A percentile compares a stretch with the other conserved stretches of the same genome.
Evolutionary conservation across 2,329 filamentous ascomycete species (phyloP).

Genomic region (Hortaea sp.): DNA sequence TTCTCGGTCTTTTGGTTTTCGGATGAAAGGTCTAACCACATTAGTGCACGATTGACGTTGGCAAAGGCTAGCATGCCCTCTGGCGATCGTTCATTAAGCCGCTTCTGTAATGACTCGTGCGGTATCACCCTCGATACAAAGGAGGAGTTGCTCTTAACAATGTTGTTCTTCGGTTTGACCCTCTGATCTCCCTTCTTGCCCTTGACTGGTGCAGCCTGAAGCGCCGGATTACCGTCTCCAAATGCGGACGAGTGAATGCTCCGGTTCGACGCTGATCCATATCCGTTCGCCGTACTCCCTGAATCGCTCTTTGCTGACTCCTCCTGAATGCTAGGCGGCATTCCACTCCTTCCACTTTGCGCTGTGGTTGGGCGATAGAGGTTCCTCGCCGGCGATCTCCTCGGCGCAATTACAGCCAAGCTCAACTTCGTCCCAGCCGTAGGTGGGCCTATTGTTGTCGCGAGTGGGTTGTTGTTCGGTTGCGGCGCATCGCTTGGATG

Average conservation of each 20-base stretch:
- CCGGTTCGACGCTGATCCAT: constrained; percentile 23
- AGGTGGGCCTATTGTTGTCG: constrained; percentile 74
- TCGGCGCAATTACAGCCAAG: constrained; percentile 58
- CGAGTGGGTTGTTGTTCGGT: constrained; percentile 80
- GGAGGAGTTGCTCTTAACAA: constrained; percentile 96
- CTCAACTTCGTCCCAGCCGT: constrained; percentile 78
- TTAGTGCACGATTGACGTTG: constrained; percentile 89
- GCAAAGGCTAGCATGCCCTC: constrained; percentile 85
- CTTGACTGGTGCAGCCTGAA: constrained; percentile 57
- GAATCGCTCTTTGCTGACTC: constrained; percentile 34
- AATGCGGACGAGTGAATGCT: constrained; percentile 50
- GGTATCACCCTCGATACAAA: constrained; percentile 96
- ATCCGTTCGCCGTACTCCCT: constrained; percentile 34
- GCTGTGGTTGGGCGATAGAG: constrained; percentile 32
- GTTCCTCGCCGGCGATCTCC: constrained; percentile 32
- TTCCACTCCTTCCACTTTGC: constrained; percentile 24
- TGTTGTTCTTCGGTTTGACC: constrained; percentile 94
- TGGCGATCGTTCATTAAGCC: constrained; percentile 63
- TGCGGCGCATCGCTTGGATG: constrained; percentile 89
- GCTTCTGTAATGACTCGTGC: constrained; percentile 70
- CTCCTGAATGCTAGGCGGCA: constrained; percentile 39
- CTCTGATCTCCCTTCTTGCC: constrained; percentile 57
- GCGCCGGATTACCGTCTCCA: constrained; percentile 72
- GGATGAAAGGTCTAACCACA: constrained; percentile 87
- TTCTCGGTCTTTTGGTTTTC: constrained; percentile 66